Percentiles rank a stretch among this genome's conserved stretches.
Conservation (phyloP, 257 asterid genomes). For the Primulina tabacum region DNA sequence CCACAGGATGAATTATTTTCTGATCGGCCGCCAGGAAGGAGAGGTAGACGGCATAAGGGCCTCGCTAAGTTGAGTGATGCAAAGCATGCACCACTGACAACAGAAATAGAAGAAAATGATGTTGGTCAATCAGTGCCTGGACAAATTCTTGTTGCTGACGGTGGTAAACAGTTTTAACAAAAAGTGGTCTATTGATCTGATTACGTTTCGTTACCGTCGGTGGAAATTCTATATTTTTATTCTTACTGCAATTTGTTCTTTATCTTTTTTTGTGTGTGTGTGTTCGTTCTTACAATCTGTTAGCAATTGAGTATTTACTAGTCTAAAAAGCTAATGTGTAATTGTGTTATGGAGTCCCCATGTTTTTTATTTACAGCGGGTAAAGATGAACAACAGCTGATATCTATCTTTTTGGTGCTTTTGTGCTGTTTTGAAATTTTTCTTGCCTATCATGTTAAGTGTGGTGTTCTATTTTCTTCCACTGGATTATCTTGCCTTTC, state of each 20-base stretch:
- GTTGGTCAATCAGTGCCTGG: constrained; percentile 36
- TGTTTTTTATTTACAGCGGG: not conserved
- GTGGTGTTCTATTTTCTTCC: not conserved
- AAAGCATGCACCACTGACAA: constrained; percentile 36
- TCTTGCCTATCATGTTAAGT: not conserved
- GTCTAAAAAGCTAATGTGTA: not conserved
- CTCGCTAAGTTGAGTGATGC: constrained; percentile 43
- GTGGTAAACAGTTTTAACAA: constrained; percentile 28
- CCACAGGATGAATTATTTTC: constrained; percentile 46
- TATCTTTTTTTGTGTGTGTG: not conserved
- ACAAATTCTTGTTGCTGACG: constrained; percentile 45
- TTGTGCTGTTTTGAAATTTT: not conserved
- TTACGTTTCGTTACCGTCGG: not conserved
- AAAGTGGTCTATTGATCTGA: not conserved
- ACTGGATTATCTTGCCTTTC: not conserved
- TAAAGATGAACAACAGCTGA: not conserved
- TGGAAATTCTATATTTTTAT: constrained; percentile 16
- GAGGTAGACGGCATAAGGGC: constrained; percentile 62
- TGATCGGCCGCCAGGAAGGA: constrained; percentile 66
- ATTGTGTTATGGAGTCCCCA: not conserved
- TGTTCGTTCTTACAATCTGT: not conserved
- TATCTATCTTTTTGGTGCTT: constrained; percentile 10
- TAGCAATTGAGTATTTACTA: constrained; percentile 11
- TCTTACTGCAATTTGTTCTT: constrained; percentile 7
- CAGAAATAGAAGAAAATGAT: constrained; percentile 54